A percentile compares a stretch with the other conserved stretches of the same genome.
phyloP scores from a whole-genome alignment of 225 moss, liverwort and hornwort species.

The Marchantia polymorpha region DNA sequence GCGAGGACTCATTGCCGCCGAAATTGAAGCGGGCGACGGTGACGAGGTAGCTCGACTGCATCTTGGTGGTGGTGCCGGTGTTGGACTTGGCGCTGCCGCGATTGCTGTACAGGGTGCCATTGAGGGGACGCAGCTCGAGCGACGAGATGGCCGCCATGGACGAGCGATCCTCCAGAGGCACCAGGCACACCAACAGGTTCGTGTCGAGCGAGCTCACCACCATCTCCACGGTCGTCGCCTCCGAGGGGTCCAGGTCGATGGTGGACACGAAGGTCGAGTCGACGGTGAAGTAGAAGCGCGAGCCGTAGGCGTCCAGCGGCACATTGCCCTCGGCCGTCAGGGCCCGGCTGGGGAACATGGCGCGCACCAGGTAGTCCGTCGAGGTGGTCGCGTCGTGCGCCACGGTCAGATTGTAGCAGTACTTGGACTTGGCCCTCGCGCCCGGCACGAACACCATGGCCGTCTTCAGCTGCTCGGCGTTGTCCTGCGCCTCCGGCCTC shows the following conservation, averaged over 20 bases:
- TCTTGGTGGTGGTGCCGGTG: background rate
- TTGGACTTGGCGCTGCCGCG: too few species aligned
- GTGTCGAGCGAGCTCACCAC: background rate
- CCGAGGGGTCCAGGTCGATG: background rate
- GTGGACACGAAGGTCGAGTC: background rate
- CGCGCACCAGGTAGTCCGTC: background rate
- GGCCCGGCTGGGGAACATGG: constrained; percentile 1
- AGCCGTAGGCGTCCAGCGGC: background rate
- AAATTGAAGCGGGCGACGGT: constrained; percentile 12
- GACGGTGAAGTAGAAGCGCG: constrained; percentile 19
- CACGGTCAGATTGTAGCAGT: constrained; percentile 4
- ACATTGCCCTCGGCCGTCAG: background rate
- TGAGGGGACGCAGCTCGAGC: constrained; percentile 11
- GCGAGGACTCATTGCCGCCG: background rate
- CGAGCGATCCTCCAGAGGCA: constrained; percentile 8
- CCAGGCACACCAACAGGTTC: background rate
- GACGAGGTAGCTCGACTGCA: constrained; percentile 4
- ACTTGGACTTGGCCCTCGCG: background rate
- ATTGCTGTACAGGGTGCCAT: background rate
- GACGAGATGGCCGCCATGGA: constrained; percentile 11
- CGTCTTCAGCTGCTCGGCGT: constrained; percentile 7
- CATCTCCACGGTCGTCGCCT: background rate
- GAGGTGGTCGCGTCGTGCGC: background rate
- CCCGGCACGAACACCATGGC: constrained; percentile 1
- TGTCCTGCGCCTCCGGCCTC: background rate